A percentile compares a stretch with the other conserved stretches of the same genome.
Conservation (phyloP, 306 rosid species). For the Acacia melanoxylon region DNA sequence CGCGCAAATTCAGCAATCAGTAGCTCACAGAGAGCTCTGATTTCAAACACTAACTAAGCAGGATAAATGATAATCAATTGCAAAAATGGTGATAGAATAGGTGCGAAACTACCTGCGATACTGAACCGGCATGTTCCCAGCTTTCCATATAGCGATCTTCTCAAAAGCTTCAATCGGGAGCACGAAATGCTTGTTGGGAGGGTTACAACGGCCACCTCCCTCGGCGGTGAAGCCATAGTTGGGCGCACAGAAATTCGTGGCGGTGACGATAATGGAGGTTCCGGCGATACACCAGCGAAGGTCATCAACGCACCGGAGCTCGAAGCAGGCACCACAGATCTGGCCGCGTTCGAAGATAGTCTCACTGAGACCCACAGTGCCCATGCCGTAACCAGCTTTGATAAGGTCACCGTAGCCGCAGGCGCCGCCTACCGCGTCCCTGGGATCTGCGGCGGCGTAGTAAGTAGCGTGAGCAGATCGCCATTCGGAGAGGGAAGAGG, state of each 20-base stretch:
- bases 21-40: neutral
- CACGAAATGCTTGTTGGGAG: constrained; percentile 85
- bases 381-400: constrained; percentile 78
- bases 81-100: neutral
- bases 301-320: constrained; percentile 77
- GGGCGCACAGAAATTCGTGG: constrained; percentile 90
- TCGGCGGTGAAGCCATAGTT: constrained; percentile 81
- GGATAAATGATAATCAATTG: neutral
- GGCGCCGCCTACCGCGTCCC: constrained; percentile 87
- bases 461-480: constrained; percentile 86
- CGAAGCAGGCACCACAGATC: constrained; percentile 99
- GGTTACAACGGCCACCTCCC: constrained; percentile 89
- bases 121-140: constrained; percentile 92
- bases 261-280: constrained; percentile 82
- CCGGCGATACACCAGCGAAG: constrained; percentile 91
- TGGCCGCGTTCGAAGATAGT: constrained; percentile 75
- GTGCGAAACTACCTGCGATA: constrained; percentile 65
- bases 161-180: constrained; percentile 93
- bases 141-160: constrained; percentile 98
- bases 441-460: constrained; percentile 88
- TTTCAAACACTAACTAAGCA: neutral
- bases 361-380: constrained; percentile 87
- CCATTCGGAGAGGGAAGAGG: constrained; percentile 61
- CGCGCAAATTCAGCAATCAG: neutral
- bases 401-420: constrained; percentile 88